These are phyloP conservation scores for Xerophyta viscosa DNA, from an alignment of 106 monocot species.

Conservation along the genomic window DNA sequence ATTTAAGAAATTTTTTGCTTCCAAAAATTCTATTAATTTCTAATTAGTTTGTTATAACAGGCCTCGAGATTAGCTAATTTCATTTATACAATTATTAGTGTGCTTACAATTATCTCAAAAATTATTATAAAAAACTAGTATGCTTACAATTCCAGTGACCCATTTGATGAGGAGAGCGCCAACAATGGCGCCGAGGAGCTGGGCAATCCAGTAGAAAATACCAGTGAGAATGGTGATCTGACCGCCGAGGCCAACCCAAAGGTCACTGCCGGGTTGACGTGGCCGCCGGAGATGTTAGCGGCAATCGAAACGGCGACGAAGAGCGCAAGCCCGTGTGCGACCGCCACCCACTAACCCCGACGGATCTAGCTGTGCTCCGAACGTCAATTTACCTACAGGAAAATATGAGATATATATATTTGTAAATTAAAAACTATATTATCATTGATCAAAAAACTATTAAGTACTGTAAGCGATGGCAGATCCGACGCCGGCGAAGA, in stretches of 20 bases:
- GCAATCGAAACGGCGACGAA: conserved; percentile 33
- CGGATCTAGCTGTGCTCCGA: conserved; percentile 17
- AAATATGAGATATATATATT: no score
- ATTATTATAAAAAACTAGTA: no score
- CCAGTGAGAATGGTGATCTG: conserved; percentile 23
- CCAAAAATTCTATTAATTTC: no score
- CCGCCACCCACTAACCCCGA: conserved; percentile 33
- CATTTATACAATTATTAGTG: no score
- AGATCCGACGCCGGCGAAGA: conserved; percentile 26
- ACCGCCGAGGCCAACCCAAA: conserved; percentile 38
- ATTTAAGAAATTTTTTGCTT: background rate
- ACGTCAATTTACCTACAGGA: conserved; percentile 33
- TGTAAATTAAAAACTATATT: no score
- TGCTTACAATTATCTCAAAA: no score
- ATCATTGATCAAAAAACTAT: no score
- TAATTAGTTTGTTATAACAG: no score
- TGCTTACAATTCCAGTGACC: conserved; percentile 17
- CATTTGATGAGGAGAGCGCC: conserved; percentile 26
- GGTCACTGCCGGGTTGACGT: conserved; percentile 29
- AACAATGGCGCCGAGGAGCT: conserved; percentile 20
- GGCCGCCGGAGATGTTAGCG: conserved; percentile 44
- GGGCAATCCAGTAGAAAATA: conserved; percentile 16
- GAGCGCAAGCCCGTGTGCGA: conserved; percentile 28
- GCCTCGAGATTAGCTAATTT: background rate
- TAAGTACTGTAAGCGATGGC: conserved; percentile 36